phyloP scores from a whole-genome alignment of 371 early-diverging fungal species.

The Mucor irregularis region DNA sequence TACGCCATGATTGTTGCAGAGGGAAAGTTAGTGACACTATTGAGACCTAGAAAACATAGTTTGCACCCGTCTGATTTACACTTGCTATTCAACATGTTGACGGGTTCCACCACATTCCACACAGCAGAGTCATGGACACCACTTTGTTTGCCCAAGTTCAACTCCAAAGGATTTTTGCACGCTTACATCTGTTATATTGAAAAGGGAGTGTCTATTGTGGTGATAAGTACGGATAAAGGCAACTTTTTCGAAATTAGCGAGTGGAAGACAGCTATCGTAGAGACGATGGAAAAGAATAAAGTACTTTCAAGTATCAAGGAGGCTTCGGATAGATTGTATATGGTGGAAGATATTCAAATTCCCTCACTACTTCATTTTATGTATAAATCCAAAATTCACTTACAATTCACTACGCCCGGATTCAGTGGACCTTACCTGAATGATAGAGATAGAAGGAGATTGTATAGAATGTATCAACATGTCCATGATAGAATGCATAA shows the following conservation, averaged over 20 bases:
- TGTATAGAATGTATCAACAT: conserved; percentile 67
- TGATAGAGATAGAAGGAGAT: conserved; percentile 40
- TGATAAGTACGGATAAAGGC: conserved; percentile 81
- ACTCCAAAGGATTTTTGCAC: conserved; percentile 85
- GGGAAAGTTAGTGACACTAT: conserved; percentile 72
- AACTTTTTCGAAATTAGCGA: conserved; percentile 81
- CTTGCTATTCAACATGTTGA: conserved; percentile 81
- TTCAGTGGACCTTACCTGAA: conserved; percentile 52
- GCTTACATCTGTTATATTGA: conserved; percentile 85
- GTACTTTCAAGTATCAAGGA: conserved; percentile 28
- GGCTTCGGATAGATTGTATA: conserved; percentile 37
- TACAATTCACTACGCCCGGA: conserved; percentile 73
- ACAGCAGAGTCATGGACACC: conserved; percentile 92
- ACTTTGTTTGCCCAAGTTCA: conserved; percentile 92
- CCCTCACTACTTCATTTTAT: conserved; percentile 76
- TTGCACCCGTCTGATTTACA: conserved; percentile 87
- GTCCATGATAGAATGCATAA: conserved; percentile 68
- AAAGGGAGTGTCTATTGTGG: conserved; percentile 66
- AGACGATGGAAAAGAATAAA: conserved; percentile 34
- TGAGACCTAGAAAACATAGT: conserved; percentile 77
- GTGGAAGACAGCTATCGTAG: conserved; percentile 66
- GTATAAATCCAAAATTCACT: conserved; percentile 66
- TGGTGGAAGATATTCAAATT: conserved; percentile 62
- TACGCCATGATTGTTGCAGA: conserved; percentile 82
- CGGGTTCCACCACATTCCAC: conserved; percentile 71